Evolutionary conservation across 2,329 filamentous ascomycete species (phyloP).

Genomic region (Colletotrichum gloeosporioides): DNA sequence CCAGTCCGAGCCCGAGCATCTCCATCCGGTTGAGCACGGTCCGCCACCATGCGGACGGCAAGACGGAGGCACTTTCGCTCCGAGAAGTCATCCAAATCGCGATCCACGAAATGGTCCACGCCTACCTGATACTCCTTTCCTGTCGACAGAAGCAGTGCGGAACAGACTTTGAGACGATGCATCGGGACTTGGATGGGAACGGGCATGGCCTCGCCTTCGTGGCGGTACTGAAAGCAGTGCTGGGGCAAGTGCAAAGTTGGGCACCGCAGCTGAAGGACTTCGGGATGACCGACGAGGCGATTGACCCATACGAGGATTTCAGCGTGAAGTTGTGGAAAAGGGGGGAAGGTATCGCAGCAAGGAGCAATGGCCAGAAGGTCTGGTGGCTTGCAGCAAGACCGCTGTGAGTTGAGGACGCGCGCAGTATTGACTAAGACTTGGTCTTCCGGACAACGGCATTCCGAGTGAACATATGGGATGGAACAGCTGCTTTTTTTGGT

Average conservation of each 20-base stretch:
- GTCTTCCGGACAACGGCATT: background rate
- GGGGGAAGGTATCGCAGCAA: constrained; percentile 2
- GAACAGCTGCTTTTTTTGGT: background rate
- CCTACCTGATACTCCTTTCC: constrained; percentile 14
- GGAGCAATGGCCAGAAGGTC: constrained; percentile 2
- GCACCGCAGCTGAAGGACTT: background rate
- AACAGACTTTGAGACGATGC: constrained; percentile 9
- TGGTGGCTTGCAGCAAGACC: constrained; percentile 19
- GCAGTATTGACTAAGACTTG: background rate
- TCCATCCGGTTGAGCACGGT: constrained; percentile 19
- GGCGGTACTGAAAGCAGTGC: constrained; percentile 6
- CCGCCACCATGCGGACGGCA: background rate
- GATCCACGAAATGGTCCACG: constrained; percentile 28
- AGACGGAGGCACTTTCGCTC: constrained; percentile 23
- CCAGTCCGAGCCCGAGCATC: background rate
- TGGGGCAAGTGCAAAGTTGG: constrained; percentile 13
- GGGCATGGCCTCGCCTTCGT: constrained; percentile 17
- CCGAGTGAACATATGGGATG: background rate
- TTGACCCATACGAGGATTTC: constrained; percentile 16
- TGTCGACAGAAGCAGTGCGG: constrained; percentile 8
- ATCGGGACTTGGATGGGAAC: constrained; percentile 1
- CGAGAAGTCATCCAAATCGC: constrained; percentile 34
- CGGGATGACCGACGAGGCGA: constrained; percentile 13
- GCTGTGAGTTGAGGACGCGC: background rate
- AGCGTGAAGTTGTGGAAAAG: constrained; percentile 16